Evolutionary conservation across 1,284 basidiomycete species (phyloP).

Genomic region (Agroathelia rolfsii): DNA sequence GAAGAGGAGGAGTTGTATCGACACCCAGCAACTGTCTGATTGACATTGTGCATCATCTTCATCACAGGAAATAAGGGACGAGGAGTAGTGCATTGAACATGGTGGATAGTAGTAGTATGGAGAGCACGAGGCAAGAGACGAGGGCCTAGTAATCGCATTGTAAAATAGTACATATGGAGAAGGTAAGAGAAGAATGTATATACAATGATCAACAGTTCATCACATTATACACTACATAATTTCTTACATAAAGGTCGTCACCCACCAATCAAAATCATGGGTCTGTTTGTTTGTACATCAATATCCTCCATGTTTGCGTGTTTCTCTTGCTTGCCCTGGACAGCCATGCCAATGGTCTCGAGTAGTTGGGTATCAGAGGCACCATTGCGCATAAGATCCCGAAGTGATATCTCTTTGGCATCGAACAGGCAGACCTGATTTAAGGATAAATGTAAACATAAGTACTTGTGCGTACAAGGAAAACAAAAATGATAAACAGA

Average conservation of each 20-base stretch:
- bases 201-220: too few relatives aligned
- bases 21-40: too few relatives aligned
- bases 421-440: conserved; percentile 87
- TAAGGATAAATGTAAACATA: conserved; percentile 2
- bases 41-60: too few relatives aligned
- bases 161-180: too few relatives aligned
- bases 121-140: too few relatives aligned
- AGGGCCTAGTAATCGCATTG: too few relatives aligned
- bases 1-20: too few relatives aligned
- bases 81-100: too few relatives aligned
- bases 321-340: conserved; percentile 71
- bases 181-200: too few relatives aligned
- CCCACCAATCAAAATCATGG: conserved; percentile 89
- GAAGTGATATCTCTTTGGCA: conserved; percentile 72
- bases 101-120: too few relatives aligned
- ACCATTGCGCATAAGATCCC: conserved; percentile 61
- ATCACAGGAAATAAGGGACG: too few relatives aligned
- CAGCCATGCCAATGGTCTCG: conserved; percentile 53
- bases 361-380: conserved; percentile 58
- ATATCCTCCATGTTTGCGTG: conserved; percentile 80
- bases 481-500: conserved; percentile 18
- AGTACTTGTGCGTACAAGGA: conserved; percentile 1
- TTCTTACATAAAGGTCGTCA: conserved; percentile 53
- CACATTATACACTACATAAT: too few relatives aligned
- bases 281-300: conserved; percentile 66